Conservation (phyloP, 768 basidiomycete genomes). For the Auricularia auricula-judae region DNA sequence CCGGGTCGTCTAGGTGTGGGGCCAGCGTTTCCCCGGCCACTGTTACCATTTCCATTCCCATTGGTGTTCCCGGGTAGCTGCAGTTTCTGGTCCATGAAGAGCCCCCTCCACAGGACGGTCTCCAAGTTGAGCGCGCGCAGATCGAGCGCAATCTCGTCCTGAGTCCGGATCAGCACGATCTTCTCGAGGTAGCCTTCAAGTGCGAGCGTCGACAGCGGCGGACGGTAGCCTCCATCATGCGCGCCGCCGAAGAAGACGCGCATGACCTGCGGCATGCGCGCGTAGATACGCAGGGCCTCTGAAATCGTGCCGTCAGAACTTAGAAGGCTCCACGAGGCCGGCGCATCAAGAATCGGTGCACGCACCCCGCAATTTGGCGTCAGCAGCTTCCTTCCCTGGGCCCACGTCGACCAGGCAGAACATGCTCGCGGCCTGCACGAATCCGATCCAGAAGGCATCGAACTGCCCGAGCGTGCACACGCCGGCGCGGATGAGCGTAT, state of each 20-base stretch:
- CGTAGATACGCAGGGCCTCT: slow-evolving; percentile 66
- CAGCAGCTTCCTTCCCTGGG: slow-evolving; percentile 59
- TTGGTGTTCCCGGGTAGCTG: neutral
- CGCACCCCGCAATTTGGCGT: slow-evolving; percentile 64
- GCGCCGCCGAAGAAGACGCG: slow-evolving; percentile 53
- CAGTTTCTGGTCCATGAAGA: neutral
- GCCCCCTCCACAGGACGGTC: neutral
- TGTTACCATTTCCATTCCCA: neutral
- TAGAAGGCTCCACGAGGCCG: neutral
- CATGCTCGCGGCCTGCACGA: slow-evolving; percentile 56
- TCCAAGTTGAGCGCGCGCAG: slow-evolving; percentile 41
- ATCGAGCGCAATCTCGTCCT: slow-evolving; percentile 47
- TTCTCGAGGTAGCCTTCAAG: slow-evolving; percentile 56
- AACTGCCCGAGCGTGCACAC: slow-evolving; percentile 56
- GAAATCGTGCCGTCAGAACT: neutral
- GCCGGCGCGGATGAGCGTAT: slow-evolving; percentile 33
- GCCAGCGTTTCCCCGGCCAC: no score
- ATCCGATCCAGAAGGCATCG: slow-evolving; percentile 48
- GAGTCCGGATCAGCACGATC: slow-evolving; percentile 52
- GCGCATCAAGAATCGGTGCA: neutral
- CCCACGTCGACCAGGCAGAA: slow-evolving; percentile 66
- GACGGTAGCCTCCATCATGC: slow-evolving; percentile 64
- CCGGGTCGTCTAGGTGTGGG: no score
- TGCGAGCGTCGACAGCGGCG: slow-evolving; percentile 49
- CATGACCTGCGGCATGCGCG: slow-evolving; percentile 48